Conservation (phyloP, 345 rosid genomes). For the Aquilaria yunnanensis region DNA sequence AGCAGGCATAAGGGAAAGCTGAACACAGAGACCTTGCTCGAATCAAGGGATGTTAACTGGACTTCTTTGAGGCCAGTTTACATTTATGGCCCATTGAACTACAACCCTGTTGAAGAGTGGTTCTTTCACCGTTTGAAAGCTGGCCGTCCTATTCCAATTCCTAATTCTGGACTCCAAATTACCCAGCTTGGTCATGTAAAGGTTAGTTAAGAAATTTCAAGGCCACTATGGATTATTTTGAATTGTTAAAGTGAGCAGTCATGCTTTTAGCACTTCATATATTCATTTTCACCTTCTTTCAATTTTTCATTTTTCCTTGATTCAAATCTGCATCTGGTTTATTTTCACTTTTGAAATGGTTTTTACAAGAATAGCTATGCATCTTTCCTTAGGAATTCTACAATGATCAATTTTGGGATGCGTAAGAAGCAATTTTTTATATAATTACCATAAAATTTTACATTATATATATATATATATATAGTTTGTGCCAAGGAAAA, state of each 20-base stretch:
- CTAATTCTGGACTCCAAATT: conserved; percentile 75
- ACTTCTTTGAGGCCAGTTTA: conserved; percentile 92
- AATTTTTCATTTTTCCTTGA: no score
- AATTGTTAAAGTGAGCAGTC: not conserved
- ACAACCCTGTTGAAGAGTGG: conserved; percentile 99
- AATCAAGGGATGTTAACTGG: conserved; percentile 76
- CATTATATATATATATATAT: no score
- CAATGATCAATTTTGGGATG: no score
- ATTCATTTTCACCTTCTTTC: not conserved
- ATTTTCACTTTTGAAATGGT: not conserved
- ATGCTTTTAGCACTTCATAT: not conserved
- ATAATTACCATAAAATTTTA: no score
- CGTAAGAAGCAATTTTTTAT: no score
- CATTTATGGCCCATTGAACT: conserved; percentile 94
- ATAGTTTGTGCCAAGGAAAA: no score
- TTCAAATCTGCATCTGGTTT: no score
- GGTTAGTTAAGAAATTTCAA: conserved; percentile 33
- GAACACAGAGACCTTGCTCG: conserved; percentile 65
- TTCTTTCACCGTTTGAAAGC: conserved; percentile 95
- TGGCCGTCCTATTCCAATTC: conserved; percentile 89
- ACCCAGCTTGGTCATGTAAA: conserved; percentile 96
- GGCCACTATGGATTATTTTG: not conserved
- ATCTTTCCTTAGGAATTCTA: not conserved
- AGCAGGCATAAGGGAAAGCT: conserved; percentile 99
- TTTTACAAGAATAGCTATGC: not conserved